Evolutionary conservation across 208 protist species (phyloP).

Genomic region (Wallacemonas sp.): DNA sequence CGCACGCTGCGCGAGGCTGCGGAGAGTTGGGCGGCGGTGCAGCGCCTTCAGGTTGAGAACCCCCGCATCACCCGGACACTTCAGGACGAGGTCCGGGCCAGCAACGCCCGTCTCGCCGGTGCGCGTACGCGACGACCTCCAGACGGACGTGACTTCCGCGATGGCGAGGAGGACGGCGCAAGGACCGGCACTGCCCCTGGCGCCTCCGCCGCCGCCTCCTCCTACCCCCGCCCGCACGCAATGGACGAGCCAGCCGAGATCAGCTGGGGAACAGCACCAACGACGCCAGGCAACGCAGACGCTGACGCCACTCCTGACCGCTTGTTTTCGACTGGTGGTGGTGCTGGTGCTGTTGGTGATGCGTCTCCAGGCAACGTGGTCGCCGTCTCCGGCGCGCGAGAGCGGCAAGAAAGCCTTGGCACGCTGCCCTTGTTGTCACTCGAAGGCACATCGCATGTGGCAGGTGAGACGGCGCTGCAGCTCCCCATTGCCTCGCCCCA

Average conservation of each 20-base stretch:
- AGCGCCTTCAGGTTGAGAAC: constrained; percentile 31
- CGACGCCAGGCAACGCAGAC: neutral
- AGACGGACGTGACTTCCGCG: neutral
- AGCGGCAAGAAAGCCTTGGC: no score
- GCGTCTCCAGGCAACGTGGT: no score
- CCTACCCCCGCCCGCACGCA: neutral
- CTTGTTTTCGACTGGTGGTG: no score
- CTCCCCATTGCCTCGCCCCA: no score
- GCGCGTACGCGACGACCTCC: neutral
- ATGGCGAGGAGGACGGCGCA: neutral
- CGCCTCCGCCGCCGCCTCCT: neutral
- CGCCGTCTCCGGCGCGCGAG: no score
- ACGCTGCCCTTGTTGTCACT: no score
- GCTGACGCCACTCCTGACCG: neutral
- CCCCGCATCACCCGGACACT: constrained; percentile 20
- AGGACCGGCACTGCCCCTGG: no score
- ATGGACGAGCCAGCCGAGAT: constrained; percentile 7
- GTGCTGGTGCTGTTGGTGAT: no score
- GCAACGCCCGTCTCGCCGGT: constrained; percentile 22
- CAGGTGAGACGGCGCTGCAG: no score
- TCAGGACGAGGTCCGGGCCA: constrained; percentile 28
- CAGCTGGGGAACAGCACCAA: neutral
- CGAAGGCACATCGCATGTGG: no score
- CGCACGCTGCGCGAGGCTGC: constrained; percentile 31
- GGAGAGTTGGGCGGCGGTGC: constrained; percentile 32